Conservation (phyloP, 352 stramenopile genomes). For the Globisporangium okanoganense region DNA sequence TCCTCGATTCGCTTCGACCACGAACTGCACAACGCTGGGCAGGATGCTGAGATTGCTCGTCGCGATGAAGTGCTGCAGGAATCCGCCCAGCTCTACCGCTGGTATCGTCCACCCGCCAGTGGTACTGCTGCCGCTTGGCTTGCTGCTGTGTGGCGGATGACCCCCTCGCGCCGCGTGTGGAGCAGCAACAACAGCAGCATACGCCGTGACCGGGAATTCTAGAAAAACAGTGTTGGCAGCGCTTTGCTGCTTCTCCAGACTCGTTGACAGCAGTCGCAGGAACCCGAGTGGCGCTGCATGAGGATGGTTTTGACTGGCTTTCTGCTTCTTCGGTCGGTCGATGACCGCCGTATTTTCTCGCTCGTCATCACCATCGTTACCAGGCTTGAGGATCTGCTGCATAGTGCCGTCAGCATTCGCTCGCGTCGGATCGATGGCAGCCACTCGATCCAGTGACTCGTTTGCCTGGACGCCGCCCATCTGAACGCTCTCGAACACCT, state of each 20-base stretch:
- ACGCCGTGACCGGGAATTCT: conserved; percentile 19
- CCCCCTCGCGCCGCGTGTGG: neutral
- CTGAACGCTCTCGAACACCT: conserved; percentile 23
- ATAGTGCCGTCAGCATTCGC: neutral
- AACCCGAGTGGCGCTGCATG: conserved; percentile 11
- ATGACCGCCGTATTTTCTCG: conserved; percentile 14
- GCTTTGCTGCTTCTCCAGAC: conserved; percentile 14
- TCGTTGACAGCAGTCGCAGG: conserved; percentile 16
- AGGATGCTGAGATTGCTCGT: conserved; percentile 22
- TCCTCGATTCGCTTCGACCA: conserved; percentile 18
- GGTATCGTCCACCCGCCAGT: conserved; percentile 28
- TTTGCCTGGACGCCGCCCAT: conserved; percentile 20
- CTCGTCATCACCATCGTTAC: neutral
- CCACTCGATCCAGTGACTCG: conserved; percentile 23
- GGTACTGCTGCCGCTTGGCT: neutral
- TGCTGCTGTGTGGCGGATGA: neutral
- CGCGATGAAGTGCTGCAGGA: conserved; percentile 21
- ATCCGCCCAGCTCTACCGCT: conserved; percentile 13
- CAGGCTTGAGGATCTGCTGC: conserved; percentile 16
- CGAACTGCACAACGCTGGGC: conserved; percentile 25
- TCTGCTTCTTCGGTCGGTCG: neutral
- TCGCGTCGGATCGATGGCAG: neutral
- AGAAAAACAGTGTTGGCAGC: conserved; percentile 15
- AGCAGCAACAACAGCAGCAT: neutral
- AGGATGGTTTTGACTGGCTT: conserved; percentile 3